phyloP scores from a whole-genome alignment of 2,329 filamentous ascomycete genomes.

The Aspergillus pseudonomiae region DNA sequence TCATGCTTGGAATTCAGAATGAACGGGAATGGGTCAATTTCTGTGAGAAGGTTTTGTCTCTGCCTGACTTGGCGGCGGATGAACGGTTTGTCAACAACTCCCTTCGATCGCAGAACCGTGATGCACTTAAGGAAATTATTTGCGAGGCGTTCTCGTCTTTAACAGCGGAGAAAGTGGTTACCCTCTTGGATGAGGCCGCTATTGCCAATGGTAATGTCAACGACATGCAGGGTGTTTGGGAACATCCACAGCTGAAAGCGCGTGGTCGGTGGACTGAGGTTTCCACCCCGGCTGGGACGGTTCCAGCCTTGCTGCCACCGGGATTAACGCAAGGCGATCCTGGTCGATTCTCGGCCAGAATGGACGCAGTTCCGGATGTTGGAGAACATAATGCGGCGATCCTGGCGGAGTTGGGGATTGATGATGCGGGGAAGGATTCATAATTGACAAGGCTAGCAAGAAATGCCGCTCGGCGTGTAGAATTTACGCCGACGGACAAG shows the following conservation, averaged over 20 bases:
- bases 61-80: slow-evolving; percentile 48
- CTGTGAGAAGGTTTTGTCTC: slow-evolving; percentile 50
- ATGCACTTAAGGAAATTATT: slow-evolving; percentile 52
- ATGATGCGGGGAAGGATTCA: not conserved
- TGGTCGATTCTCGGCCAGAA: slow-evolving; percentile 29
- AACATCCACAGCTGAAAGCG: slow-evolving; percentile 56
- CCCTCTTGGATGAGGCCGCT: slow-evolving; percentile 49
- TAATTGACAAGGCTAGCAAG: not conserved
- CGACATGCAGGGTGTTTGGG: slow-evolving; percentile 58
- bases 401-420: slow-evolving; percentile 48
- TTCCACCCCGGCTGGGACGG: slow-evolving; percentile 49
- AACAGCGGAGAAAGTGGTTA: slow-evolving; percentile 46
- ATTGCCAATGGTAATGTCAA: slow-evolving; percentile 62
- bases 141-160: slow-evolving; percentile 44
- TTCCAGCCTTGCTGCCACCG: slow-evolving; percentile 56
- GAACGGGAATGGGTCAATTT: slow-evolving; percentile 59
- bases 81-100: slow-evolving; percentile 53
- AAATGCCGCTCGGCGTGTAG: not conserved
- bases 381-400: slow-evolving; percentile 56
- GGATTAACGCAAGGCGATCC: slow-evolving; percentile 41
- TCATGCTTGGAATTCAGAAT: slow-evolving; percentile 63
- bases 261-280: slow-evolving; percentile 57
- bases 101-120: slow-evolving; percentile 51
- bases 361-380: slow-evolving; percentile 49
- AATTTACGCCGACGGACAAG: not conserved